Percentiles rank a stretch among this genome's conserved stretches.
These are phyloP conservation scores for Aquilaria malaccensis DNA, from an alignment of 345 rosid species.

Conservation along the genomic window DNA sequence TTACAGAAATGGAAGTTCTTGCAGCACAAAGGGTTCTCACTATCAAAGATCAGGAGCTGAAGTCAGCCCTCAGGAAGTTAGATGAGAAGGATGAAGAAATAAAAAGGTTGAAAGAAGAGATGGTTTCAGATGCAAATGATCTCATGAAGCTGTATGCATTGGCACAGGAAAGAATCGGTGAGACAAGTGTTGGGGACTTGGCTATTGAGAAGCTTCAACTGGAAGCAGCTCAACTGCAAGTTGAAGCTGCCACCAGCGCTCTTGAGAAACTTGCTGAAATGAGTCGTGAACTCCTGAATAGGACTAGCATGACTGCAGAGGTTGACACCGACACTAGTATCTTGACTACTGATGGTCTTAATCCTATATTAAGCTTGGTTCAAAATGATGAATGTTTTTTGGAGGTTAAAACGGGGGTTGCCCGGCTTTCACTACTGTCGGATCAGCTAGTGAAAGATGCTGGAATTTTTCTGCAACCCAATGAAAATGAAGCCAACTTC, in stretches of 20 bases:
- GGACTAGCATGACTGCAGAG: conserved; percentile 40
- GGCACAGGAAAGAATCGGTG: conserved; percentile 65
- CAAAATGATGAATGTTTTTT: conserved; percentile 32
- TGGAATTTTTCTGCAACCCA: conserved; percentile 29
- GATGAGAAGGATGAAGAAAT: conserved; percentile 51
- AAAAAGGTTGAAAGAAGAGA: conserved; percentile 50
- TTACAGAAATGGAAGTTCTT: conserved; percentile 62
- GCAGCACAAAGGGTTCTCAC: conserved; percentile 51
- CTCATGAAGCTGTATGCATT: conserved; percentile 48
- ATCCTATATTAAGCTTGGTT: conserved; percentile 7
- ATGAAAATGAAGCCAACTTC: conserved; percentile 14
- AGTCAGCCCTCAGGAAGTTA: conserved; percentile 33
- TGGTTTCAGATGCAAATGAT: conserved; percentile 51
- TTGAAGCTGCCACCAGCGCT: conserved; percentile 69
- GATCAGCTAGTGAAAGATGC: conserved; percentile 65
- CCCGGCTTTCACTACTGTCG: conserved; percentile 49
- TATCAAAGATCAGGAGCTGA: conserved; percentile 58
- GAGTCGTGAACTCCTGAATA: conserved; percentile 52
- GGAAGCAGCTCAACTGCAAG: conserved; percentile 74
- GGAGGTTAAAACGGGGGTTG: conserved; percentile 45
- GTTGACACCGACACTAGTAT: conserved; percentile 17
- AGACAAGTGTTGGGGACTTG: conserved; percentile 50
- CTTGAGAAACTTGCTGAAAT: conserved; percentile 61
- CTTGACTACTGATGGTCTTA: conserved; percentile 14
- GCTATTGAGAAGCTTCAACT: conserved; percentile 81